phyloP scores from a whole-genome alignment of 1,139 yeast species.

The Candida albicans region DNA sequence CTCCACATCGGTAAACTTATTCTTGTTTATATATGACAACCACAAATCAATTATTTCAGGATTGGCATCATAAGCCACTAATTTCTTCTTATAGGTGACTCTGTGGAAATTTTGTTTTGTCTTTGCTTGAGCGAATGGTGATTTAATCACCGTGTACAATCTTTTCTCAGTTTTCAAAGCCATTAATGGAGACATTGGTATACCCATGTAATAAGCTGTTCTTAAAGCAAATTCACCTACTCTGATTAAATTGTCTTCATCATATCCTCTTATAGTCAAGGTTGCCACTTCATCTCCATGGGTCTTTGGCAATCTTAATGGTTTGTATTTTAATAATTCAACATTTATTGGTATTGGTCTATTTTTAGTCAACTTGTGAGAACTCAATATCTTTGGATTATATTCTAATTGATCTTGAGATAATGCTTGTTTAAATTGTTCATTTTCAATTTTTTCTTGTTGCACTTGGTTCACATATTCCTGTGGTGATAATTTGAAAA shows the following conservation, averaged over 20 bases:
- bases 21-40: constrained; percentile 76
- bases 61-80: constrained; percentile 80
- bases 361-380: constrained; percentile 29
- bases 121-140: constrained; percentile 94
- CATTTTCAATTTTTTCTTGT: constrained; percentile 29
- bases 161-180: constrained; percentile 68
- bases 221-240: constrained; percentile 85
- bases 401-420: constrained; percentile 31
- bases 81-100: constrained; percentile 71
- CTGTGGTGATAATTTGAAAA: constrained; percentile 24
- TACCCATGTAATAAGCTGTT: constrained; percentile 85
- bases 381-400: constrained; percentile 41
- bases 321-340: constrained; percentile 78
- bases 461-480: constrained; percentile 30
- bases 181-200: constrained; percentile 62
- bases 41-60: constrained; percentile 83
- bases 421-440: constrained; percentile 22
- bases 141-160: constrained; percentile 88
- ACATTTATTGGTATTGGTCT: constrained; percentile 82
- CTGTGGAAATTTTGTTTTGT: constrained; percentile 94
- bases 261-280: constrained; percentile 71
- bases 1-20: constrained; percentile 80
- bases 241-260: constrained; percentile 67
- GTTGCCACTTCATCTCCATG: constrained; percentile 75
- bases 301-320: constrained; percentile 64